Base-by-base conservation (phyloP, 2,329 filamentous ascomycete species). In the Cladophialophora psammophila region DNA sequence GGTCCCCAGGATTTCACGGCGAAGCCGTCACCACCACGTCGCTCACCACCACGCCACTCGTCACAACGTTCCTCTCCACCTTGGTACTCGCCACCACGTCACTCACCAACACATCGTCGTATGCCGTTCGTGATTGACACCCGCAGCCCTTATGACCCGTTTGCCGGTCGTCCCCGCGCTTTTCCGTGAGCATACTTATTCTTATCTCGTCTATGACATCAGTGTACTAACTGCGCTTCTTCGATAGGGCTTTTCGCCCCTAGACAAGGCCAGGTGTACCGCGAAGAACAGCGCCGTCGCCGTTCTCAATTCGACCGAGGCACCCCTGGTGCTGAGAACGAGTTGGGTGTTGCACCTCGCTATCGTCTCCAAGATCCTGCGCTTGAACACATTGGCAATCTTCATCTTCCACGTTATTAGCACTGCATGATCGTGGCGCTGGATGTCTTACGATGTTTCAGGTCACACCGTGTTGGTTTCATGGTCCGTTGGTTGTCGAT, bases 241-340 rank as follows among this genome's bases (percentile, higher is more conserved):
- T n/a, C 20, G 59, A 12, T 52, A 92, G 90, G 90, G 0, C 85
- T 96, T 0, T 96, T 93, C 77, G 92, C 92, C 2, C 92, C 93
- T 5, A 90, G 91, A 70, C 89, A 90, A 55, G 88, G 89, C 15
- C 90, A 92, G 75, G 87, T 91, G 63, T 87, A 89, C 72, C 87
- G 90, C 15, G 88, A 92, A 69, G 90, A 93, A 75, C 91, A 93
- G 76, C 89, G 91, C 68, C 89, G 90, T 57, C 88, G 91, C 63
- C 87, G 88, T 60, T 94, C 91, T 26, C 90, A 92, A 74, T 96
- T 88, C 73, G 93, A 96, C 73, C 90, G 92, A 68, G 93, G 93
- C 34, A 95, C 91, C 34, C 86, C 88, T 65, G 85, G 91, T 68
- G 90, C 90, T 20, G 89, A 87, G 20, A 79, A 89, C 12, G 89